A percentile compares a stretch with the other conserved stretches of the same genome.
These are phyloP conservation scores for Citropsis articulata DNA, from an alignment of 345 rosid genomes.

Conservation along the genomic window DNA sequence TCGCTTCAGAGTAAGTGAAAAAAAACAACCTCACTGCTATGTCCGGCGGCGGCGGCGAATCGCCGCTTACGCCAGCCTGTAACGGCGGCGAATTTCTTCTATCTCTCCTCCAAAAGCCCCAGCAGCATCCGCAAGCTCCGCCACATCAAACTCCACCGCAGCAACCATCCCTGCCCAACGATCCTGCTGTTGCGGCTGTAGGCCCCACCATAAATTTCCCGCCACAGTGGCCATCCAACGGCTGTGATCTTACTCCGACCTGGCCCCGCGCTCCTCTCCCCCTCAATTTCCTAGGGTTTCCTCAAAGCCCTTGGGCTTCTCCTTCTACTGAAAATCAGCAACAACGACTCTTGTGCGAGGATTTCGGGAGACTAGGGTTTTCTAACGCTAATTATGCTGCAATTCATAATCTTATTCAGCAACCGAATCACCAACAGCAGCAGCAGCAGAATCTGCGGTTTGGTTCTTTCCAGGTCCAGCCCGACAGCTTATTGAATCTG, in stretches of 20 bases:
- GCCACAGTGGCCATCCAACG: slow-evolving; percentile 41
- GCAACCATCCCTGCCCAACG: slow-evolving; percentile 32
- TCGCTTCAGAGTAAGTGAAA: not conserved
- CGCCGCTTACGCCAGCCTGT: slow-evolving; percentile 38
- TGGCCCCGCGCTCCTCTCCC: slow-evolving; percentile 25
- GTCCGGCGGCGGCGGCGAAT: slow-evolving; percentile 51
- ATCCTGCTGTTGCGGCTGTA: slow-evolving; percentile 87
- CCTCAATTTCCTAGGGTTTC: slow-evolving; percentile 50
- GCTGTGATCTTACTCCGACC: slow-evolving; percentile 33
- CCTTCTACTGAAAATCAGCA: slow-evolving; percentile 27
- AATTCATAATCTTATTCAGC: slow-evolving; percentile 33
- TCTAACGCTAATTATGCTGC: slow-evolving; percentile 18
- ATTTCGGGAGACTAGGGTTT: slow-evolving; percentile 51
- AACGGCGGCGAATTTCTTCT: slow-evolving; percentile 79
- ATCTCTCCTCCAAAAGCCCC: slow-evolving; percentile 70
- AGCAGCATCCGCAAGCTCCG: slow-evolving; percentile 19
- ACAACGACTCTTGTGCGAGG: slow-evolving; percentile 29
- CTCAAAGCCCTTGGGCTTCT: slow-evolving; percentile 36
- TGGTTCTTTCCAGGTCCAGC: slow-evolving; percentile 53
- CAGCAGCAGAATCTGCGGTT: slow-evolving; percentile 45
- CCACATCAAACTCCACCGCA: slow-evolving; percentile 22
- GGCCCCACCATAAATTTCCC: slow-evolving; percentile 51
- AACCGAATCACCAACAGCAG: slow-evolving; percentile 30
- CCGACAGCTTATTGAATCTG: slow-evolving; percentile 31
- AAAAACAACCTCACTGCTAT: slow-evolving; percentile 29